phyloP scores from a whole-genome alignment of 768 basidiomycete species.

The Suillus subluteus region DNA sequence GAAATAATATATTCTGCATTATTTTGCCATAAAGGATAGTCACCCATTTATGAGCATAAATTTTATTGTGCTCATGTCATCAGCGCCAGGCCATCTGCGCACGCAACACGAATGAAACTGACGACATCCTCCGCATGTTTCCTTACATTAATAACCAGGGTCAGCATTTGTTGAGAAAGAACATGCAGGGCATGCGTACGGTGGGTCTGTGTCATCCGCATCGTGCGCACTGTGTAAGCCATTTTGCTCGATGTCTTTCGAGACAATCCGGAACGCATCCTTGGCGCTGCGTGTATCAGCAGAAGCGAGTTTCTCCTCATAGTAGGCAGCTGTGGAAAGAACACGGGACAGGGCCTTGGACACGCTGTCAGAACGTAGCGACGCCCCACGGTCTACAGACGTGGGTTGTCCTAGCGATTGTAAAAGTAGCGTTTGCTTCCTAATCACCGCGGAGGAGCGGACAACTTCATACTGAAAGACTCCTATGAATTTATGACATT shows the following conservation, averaged over 20 bases:
- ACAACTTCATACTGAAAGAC: slow-evolving; percentile 65
- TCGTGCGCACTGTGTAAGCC: slow-evolving; percentile 51
- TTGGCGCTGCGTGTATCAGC: slow-evolving; percentile 52
- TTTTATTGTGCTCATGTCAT: slow-evolving; percentile 44
- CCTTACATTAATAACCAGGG: slow-evolving; percentile 34
- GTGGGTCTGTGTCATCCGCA: slow-evolving; percentile 38
- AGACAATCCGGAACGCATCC: slow-evolving; percentile 59
- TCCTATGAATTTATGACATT: slow-evolving; percentile 3
- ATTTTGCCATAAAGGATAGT: no score
- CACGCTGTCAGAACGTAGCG: slow-evolving; percentile 36
- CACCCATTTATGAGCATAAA: not conserved
- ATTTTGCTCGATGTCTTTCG: slow-evolving; percentile 61
- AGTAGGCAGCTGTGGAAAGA: slow-evolving; percentile 50
- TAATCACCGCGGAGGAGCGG: slow-evolving; percentile 52
- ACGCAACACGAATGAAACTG: slow-evolving; percentile 61
- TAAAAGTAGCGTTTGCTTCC: slow-evolving; percentile 50
- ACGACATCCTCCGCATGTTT: slow-evolving; percentile 49
- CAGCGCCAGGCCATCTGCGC: slow-evolving; percentile 54
- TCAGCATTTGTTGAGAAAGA: slow-evolving; percentile 19
- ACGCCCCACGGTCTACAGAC: slow-evolving; percentile 29
- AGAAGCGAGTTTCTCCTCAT: slow-evolving; percentile 52
- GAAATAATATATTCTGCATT: no score
- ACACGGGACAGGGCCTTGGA: slow-evolving; percentile 47
- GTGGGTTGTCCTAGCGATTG: slow-evolving; percentile 39
- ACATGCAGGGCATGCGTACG: slow-evolving; percentile 42